A percentile compares a stretch with the other conserved stretches of the same genome.
These are phyloP conservation scores for Lactarius psammicola DNA, from an alignment of 768 basidiomycete species.

Conservation along the genomic window DNA sequence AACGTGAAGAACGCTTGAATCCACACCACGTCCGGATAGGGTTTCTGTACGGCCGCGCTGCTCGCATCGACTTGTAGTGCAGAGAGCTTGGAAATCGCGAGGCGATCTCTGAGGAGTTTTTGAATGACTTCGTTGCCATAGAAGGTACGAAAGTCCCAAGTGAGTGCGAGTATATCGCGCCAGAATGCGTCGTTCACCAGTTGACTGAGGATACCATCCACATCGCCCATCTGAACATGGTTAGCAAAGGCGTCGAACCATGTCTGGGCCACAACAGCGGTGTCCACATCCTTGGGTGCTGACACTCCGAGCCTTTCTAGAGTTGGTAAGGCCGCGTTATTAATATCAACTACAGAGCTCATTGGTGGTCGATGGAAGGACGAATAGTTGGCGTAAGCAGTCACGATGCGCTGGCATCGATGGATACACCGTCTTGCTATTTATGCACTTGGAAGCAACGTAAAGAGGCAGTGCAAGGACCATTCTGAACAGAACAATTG, in stretches of 20 bases:
- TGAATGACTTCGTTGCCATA: slow-evolving; percentile 42
- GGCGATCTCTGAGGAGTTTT: slow-evolving; percentile 48
- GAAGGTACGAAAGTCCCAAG: slow-evolving; percentile 63
- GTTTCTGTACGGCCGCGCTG: slow-evolving; percentile 31
- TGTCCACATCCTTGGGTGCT: slow-evolving; percentile 19
- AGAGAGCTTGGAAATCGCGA: slow-evolving; percentile 33
- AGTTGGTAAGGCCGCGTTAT: slow-evolving; percentile 28
- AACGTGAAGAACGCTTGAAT: slow-evolving; percentile 48
- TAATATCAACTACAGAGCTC: slow-evolving; percentile 15
- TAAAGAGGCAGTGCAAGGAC: neutral
- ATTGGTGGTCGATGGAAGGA: slow-evolving; percentile 9
- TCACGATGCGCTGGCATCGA: neutral
- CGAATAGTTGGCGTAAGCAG: neutral
- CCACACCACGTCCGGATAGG: slow-evolving; percentile 42
- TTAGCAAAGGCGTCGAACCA: slow-evolving; percentile 31
- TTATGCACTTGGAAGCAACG: slow-evolving; percentile 9
- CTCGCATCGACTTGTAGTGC: slow-evolving; percentile 32
- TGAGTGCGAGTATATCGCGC: slow-evolving; percentile 58
- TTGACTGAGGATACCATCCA: slow-evolving; percentile 19
- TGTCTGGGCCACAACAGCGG: slow-evolving; percentile 24
- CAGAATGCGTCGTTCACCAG: slow-evolving; percentile 44
- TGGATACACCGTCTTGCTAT: neutral
- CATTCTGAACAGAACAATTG: too few relatives aligned
- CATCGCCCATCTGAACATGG: slow-evolving; percentile 20
- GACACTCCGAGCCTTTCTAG: slow-evolving; percentile 27